Conservation (phyloP, 352 stramenopile genomes). For the Globisporangium mamillatum region DNA sequence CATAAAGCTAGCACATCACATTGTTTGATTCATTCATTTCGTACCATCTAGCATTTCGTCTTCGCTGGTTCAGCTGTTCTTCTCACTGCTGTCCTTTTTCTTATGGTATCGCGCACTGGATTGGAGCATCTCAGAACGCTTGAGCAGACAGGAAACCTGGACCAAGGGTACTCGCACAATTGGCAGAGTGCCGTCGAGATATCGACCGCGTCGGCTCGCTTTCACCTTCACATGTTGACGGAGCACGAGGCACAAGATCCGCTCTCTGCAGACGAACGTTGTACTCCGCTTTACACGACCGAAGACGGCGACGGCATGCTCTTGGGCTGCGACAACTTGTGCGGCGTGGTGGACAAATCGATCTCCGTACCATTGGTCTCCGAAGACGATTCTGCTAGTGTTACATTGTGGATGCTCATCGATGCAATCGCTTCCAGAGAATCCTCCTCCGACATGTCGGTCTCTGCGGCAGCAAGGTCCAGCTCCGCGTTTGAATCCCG, state of each 20-base stretch:
- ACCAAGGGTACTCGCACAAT: neutral
- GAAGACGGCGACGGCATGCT: conserved; percentile 51
- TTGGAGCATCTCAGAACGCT: neutral
- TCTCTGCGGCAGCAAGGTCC: conserved; percentile 3
- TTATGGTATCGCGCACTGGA: neutral
- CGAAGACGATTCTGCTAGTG: conserved; percentile 25
- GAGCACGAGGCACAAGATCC: neutral
- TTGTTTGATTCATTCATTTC: conserved; percentile 9
- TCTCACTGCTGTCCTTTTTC: neutral
- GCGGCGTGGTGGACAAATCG: conserved; percentile 31
- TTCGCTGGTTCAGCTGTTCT: neutral
- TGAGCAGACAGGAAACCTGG: neutral
- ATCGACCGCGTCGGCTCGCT: neutral
- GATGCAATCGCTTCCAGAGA: conserved; percentile 17
- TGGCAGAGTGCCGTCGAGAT: neutral
- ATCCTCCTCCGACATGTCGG: conserved; percentile 15
- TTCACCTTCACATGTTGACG: neutral
- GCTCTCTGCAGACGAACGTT: neutral
- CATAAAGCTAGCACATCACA: conserved; percentile 15
- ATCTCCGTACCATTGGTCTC: conserved; percentile 26
- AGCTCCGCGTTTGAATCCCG: conserved; percentile 25
- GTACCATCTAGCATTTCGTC: neutral
- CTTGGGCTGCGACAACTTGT: conserved; percentile 46
- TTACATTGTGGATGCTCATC: conserved; percentile 51
- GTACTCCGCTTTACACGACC: conserved; percentile 38